Conservation (phyloP, 306 rosid species). For the peach (Prunus persica) region DNA sequence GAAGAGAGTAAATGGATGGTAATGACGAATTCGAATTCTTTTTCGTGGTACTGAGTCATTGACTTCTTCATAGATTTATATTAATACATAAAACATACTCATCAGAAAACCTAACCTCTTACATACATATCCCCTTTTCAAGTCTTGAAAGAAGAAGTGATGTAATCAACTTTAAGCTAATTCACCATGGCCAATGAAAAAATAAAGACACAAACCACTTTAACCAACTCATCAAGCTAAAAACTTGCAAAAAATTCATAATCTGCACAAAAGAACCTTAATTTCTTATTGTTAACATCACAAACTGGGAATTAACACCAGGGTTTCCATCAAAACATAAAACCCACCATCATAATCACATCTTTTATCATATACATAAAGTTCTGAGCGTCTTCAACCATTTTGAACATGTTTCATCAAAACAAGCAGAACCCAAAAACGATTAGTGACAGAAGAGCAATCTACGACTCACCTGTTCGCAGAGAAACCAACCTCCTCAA, state of each 20-base stretch:
- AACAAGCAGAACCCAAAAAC: background rate
- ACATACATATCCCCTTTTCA: background rate
- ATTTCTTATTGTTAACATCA: background rate
- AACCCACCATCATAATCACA: background rate
- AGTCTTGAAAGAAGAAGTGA: background rate
- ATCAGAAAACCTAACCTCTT: background rate
- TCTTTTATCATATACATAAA: background rate
- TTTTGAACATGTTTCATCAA: background rate
- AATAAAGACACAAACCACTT: background rate
- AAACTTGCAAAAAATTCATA: background rate
- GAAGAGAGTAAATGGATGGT: background rate
- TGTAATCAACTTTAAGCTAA: background rate
- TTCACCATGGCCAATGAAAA: background rate
- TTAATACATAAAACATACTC: background rate
- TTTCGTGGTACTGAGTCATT: background rate
- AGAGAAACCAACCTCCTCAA: background rate
- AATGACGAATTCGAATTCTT: background rate
- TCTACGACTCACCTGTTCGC: conserved; percentile 3
- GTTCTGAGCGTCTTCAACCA: background rate
- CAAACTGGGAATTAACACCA: background rate
- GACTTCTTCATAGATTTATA: background rate
- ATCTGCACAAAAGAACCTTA: background rate
- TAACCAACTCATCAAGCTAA: background rate
- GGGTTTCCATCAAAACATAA: background rate
- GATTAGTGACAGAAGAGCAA: background rate